phyloP scores from a whole-genome alignment of 2,329 filamentous ascomycete species.

The Samsoniella hepiali region DNA sequence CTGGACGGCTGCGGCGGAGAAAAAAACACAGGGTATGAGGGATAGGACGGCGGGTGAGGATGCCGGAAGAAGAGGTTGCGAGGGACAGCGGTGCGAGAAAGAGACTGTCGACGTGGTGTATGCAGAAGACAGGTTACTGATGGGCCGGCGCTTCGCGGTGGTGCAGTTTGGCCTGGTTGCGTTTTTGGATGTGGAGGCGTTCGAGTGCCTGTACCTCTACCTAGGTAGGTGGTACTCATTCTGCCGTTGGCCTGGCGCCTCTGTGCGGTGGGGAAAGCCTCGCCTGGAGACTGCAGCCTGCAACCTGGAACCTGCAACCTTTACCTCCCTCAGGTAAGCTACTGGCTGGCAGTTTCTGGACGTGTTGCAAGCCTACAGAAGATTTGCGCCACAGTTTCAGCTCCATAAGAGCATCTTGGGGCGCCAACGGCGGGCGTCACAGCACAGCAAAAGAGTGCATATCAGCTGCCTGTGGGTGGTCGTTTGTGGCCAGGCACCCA shows the following conservation, averaged over 20 bases:
- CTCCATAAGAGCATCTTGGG: neutral
- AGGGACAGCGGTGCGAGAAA: constrained; percentile 12
- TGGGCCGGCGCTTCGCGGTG: constrained; percentile 9
- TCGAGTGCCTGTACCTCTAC: neutral
- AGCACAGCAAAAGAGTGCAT: neutral
- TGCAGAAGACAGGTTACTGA: constrained; percentile 9
- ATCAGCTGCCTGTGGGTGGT: no score
- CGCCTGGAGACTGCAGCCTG: neutral
- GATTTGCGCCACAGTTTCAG: neutral
- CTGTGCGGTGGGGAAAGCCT: constrained; percentile 9
- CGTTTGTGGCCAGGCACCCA: constrained; percentile 11
- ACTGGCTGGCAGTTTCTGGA: neutral
- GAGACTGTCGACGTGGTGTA: neutral
- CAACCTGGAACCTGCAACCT: no score
- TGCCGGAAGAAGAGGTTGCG: constrained; percentile 13
- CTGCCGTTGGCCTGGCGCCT: constrained; percentile 15
- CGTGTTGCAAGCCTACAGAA: neutral
- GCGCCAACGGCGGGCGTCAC: neutral
- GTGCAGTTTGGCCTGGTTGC: constrained; percentile 2
- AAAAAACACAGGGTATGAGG: neutral
- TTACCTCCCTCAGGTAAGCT: neutral
- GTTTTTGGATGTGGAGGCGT: constrained; percentile 19
- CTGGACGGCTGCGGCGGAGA: constrained; percentile 21
- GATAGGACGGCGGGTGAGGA: neutral
- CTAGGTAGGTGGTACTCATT: no score